phyloP scores from a whole-genome alignment of 106 monocot genomes.

The Phalaenopsis aphrodite region DNA sequence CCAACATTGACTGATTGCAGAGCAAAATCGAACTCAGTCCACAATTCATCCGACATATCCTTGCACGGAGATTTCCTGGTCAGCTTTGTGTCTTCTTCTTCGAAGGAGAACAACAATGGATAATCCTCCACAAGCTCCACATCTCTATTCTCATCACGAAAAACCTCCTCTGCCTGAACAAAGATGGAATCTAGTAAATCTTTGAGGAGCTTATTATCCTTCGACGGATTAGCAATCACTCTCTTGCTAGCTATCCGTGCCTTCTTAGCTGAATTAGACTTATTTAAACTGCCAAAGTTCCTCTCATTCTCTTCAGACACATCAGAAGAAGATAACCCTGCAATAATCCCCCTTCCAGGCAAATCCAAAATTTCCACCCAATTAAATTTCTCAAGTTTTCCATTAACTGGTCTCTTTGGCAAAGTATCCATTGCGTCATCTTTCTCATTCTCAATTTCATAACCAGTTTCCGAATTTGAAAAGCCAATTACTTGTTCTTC shows the following conservation, averaged over 20 bases:
- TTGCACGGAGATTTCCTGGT: constrained; percentile 20
- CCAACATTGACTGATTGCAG: constrained; percentile 28
- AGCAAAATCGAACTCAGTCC: constrained; percentile 46
- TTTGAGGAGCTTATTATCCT: background rate
- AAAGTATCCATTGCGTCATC: background rate
- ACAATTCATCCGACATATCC: constrained; percentile 30
- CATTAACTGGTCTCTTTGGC: background rate
- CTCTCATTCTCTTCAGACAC: background rate
- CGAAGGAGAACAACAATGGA: constrained; percentile 25
- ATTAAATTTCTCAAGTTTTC: background rate
- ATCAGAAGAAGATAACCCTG: background rate
- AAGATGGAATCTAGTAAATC: background rate
- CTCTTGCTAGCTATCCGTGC: too few species aligned
- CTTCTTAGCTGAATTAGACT: background rate
- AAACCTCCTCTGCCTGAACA: background rate
- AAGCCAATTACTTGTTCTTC: too few species aligned
- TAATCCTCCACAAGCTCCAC: background rate
- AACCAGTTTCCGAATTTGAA: too few species aligned
- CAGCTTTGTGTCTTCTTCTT: constrained; percentile 9
- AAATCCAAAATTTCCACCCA: background rate
- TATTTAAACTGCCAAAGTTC: too few species aligned
- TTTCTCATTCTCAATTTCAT: background rate
- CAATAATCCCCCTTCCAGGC: background rate
- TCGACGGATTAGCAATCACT: background rate
- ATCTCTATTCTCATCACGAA: background rate